Evolutionary conservation across 1,139 yeast species (phyloP).

Genomic region (Kurtzmaniella quercitrusa): DNA sequence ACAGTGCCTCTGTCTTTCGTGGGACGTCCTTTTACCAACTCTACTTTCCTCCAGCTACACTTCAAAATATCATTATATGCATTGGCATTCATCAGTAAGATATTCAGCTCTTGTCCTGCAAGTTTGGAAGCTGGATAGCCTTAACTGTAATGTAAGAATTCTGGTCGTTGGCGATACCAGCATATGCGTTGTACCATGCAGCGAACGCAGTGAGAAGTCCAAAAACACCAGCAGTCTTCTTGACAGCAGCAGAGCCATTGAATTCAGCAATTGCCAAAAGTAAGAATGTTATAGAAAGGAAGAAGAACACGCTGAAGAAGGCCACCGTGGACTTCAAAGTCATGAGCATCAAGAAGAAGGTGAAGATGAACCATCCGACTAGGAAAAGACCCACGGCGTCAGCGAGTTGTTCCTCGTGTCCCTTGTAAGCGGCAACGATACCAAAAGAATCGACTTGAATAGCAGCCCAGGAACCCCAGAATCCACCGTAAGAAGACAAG

Average conservation of each 20-base stretch:
- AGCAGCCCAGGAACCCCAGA: conserved; percentile 84
- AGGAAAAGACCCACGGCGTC: conserved; percentile 70
- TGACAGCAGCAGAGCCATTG: conserved; percentile 21
- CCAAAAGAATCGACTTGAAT: conserved; percentile 72
- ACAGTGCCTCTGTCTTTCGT: too few species aligned
- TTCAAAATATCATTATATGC: too few species aligned
- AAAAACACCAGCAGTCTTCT: conserved; percentile 74
- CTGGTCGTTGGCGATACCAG: conserved; percentile 76
- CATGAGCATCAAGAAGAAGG: conserved; percentile 59
- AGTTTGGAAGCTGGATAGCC: conserved; percentile 45
- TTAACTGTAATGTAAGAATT: conserved; percentile 62
- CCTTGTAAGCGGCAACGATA: conserved; percentile 53
- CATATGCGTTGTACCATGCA: conserved; percentile 89
- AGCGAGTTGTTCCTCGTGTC: conserved; percentile 25
- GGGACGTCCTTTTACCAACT: too few species aligned
- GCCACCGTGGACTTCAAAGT: conserved; percentile 80
- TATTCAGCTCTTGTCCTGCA: conserved; percentile 19
- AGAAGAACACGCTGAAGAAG: conserved; percentile 63
- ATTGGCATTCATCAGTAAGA: not conserved
- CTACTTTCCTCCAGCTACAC: too few species aligned
- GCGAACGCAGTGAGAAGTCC: conserved; percentile 76
- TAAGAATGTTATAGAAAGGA: conserved; percentile 63
- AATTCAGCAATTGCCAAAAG: conserved; percentile 60
- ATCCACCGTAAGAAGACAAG: conserved; percentile 77
- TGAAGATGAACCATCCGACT: conserved; percentile 77